A percentile compares a stretch with the other conserved stretches of the same genome.
phyloP scores from a whole-genome alignment of 768 basidiomycete species.

The Naganishia onofrii region DNA sequence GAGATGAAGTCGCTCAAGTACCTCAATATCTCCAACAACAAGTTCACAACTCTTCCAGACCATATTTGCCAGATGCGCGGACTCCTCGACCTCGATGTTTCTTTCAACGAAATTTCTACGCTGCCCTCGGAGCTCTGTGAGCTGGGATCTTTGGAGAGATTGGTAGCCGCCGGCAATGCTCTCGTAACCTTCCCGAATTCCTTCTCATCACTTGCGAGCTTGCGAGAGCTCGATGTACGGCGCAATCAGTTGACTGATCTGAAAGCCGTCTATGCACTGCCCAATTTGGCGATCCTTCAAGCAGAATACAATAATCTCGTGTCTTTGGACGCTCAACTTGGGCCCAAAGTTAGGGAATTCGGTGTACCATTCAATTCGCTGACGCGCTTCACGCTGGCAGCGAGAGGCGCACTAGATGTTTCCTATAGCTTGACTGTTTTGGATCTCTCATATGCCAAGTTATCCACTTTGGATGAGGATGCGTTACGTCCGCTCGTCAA shows the following conservation, averaged over 20 bases:
- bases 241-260: conserved; percentile 80
- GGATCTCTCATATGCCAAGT: conserved; percentile 81
- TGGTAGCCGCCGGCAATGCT: conserved; percentile 83
- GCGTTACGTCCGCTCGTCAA: conserved; percentile 69
- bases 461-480: conserved; percentile 74
- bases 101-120: conserved; percentile 83
- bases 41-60: conserved; percentile 70
- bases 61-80: conserved; percentile 70
- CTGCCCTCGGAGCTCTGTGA: conserved; percentile 77
- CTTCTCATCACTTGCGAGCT: conserved; percentile 60
- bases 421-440: conserved; percentile 68
- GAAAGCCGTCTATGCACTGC: conserved; percentile 65
- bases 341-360: conserved; percentile 64
- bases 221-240: conserved; percentile 76
- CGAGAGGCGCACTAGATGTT: conserved; percentile 57
- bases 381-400: conserved; percentile 56
- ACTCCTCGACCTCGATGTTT: conserved; percentile 84
- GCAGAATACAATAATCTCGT: conserved; percentile 82
- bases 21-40: conserved; percentile 95
- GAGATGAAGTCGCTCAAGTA: conserved; percentile 67
- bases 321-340: conserved; percentile 73
- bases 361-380: conserved; percentile 83
- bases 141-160: conserved; percentile 65
- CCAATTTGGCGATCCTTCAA: conserved; percentile 64
- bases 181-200: conserved; percentile 69